Evolutionary conservation across 2,329 filamentous ascomycete species (phyloP).

Genomic region (Calonectria hongkongensis): DNA sequence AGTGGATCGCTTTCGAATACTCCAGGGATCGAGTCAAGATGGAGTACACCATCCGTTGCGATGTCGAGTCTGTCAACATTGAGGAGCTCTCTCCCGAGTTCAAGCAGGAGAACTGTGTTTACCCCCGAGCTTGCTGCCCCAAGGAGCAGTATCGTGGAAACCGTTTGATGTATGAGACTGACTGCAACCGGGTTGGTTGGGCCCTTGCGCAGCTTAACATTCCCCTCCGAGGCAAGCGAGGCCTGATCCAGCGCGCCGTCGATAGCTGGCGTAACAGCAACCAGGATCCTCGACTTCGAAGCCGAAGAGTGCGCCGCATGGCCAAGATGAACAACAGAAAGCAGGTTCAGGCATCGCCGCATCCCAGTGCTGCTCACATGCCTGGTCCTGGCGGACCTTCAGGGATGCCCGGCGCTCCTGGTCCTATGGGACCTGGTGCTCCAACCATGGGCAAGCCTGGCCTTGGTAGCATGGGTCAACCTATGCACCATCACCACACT

Average conservation of each 20-base stretch:
- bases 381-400: conserved; percentile 79
- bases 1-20: conserved; percentile 99
- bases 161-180: conserved; percentile 95
- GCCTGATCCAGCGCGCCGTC: conserved; percentile 95
- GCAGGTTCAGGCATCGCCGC: conserved; percentile 76
- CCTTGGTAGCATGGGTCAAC: conserved; percentile 79
- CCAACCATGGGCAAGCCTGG: conserved; percentile 79
- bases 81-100: conserved; percentile 90
- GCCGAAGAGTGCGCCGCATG: conserved; percentile 93
- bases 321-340: conserved; percentile 96
- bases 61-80: conserved; percentile 96
- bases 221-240: conserved; percentile 92
- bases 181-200: conserved; percentile 99
- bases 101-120: conserved; percentile 99
- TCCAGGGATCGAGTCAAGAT: conserved; percentile 98
- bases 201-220: conserved; percentile 95
- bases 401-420: conserved; percentile 77
- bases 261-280: conserved; percentile 99
- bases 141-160: conserved; percentile 99
- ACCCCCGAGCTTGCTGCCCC: conserved; percentile 93
- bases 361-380: conserved; percentile 77
- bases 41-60: conserved; percentile 99
- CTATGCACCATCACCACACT: conserved; percentile 80
- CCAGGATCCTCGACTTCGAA: conserved; percentile 92
- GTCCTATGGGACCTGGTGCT: conserved; percentile 76